Evolutionary conservation across 805 yeast genomes (phyloP).

Genomic region (Deakozyma indianensis): DNA sequence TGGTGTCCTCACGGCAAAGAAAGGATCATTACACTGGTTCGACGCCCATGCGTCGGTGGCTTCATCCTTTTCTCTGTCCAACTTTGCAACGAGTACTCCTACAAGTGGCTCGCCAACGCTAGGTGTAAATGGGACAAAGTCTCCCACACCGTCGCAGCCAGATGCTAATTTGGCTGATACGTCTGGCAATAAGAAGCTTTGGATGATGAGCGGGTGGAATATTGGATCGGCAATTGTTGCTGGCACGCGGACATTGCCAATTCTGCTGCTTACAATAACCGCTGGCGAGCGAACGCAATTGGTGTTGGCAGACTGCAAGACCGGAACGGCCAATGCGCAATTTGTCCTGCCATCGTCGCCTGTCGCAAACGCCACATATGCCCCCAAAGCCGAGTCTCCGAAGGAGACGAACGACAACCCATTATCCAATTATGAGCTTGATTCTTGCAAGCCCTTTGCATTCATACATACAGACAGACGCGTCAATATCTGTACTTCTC

Average conservation of each 20-base stretch:
- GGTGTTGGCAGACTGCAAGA: not conserved
- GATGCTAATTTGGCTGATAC: not conserved
- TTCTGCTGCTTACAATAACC: not conserved
- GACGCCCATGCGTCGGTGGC: constrained; percentile 11
- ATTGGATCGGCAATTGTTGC: not conserved
- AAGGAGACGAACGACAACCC: constrained; percentile 9
- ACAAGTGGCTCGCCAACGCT: not conserved
- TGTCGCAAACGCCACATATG: not conserved
- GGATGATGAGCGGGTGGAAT: constrained; percentile 1
- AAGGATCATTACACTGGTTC: constrained; percentile 55
- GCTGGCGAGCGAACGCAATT: not conserved
- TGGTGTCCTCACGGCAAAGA: constrained; percentile 36
- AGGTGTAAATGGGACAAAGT: not conserved
- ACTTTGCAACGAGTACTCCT: not conserved
- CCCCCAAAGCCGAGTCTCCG: not conserved
- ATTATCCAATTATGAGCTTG: constrained; percentile 14
- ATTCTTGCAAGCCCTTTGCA: constrained; percentile 15
- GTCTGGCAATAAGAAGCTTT: not conserved
- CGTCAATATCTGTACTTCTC: constrained; percentile 5
- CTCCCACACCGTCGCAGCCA: not conserved
- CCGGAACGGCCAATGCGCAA: not conserved
- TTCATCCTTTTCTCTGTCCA: not conserved
- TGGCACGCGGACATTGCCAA: not conserved
- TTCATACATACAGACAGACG: constrained; percentile 14
- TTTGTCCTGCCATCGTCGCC: not conserved